A percentile compares a stretch with the other conserved stretches of the same genome.
Evolutionary conservation across 2,329 filamentous ascomycete species (phyloP).

Genomic region (Dryadomyces sulphureus): DNA sequence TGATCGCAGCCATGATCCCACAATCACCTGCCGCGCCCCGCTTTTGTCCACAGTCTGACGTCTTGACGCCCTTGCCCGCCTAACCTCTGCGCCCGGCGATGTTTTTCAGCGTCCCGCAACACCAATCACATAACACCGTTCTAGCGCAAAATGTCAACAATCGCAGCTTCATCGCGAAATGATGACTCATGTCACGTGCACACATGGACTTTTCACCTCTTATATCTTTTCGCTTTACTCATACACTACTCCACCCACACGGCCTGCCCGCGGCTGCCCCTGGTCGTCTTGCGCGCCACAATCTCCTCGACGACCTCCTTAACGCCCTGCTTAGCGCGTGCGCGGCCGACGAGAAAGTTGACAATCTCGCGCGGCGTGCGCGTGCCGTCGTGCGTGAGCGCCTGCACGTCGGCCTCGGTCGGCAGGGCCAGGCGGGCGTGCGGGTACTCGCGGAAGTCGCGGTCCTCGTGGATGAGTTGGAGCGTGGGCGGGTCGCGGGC

Average conservation of each 20-base stretch:
- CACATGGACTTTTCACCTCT: not conserved
- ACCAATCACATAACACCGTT: constrained; percentile 14
- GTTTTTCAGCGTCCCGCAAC: not conserved
- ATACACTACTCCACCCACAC: constrained; percentile 13
- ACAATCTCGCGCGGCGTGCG: constrained; percentile 43
- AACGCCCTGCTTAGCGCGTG: constrained; percentile 53
- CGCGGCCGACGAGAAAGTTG: constrained; percentile 43
- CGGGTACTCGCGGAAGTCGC: constrained; percentile 61
- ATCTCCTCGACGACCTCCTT: constrained; percentile 55
- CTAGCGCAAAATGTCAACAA: not conserved
- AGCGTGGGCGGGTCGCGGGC: constrained; percentile 30
- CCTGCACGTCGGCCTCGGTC: constrained; percentile 45
- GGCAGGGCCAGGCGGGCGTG: constrained; percentile 58
- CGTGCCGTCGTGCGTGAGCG: constrained; percentile 23
- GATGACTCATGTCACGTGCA: not conserved
- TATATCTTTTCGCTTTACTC: not conserved
- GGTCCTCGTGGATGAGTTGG: constrained; percentile 43
- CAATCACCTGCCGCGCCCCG: not conserved
- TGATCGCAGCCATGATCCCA: not conserved
- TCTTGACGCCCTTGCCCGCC: not conserved
- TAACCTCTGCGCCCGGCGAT: not conserved
- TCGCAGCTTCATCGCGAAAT: too few relatives aligned
- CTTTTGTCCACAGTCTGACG: not conserved
- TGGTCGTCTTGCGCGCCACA: constrained; percentile 43
- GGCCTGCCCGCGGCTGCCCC: constrained; percentile 13